phyloP scores from a whole-genome alignment of 1,139 yeast species.

The Geotrichum klebahnii region DNA sequence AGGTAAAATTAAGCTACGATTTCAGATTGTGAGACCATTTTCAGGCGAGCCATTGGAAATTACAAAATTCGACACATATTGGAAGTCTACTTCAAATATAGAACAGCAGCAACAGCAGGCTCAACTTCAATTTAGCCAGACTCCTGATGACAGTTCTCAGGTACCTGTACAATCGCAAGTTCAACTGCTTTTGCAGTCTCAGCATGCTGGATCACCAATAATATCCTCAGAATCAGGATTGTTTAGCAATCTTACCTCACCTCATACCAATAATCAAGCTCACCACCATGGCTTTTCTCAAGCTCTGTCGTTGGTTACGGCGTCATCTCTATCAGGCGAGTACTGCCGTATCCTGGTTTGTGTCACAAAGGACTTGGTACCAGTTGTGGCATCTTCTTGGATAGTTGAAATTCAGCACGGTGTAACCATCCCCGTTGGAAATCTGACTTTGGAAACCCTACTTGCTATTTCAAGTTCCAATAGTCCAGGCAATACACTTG shows the following conservation, averaged over 20 bases:
- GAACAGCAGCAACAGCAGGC: constrained; percentile 30
- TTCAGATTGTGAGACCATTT: constrained; percentile 86
- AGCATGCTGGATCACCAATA: constrained; percentile 12
- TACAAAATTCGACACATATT: constrained; percentile 89
- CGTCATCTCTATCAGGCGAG: constrained; percentile 82
- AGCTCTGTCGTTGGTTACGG: constrained; percentile 75
- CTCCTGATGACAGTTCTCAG: background rate
- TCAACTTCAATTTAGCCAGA: constrained; percentile 14
- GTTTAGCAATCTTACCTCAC: constrained; percentile 10
- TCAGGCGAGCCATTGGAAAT: constrained; percentile 81
- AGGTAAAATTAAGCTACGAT: constrained; percentile 74
- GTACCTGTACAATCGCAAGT: constrained; percentile 19
- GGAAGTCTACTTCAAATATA: constrained; percentile 75
- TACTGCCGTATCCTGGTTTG: constrained; percentile 70
- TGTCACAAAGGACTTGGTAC: constrained; percentile 75
- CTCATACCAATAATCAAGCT: constrained; percentile 9
- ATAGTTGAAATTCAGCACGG: constrained; percentile 54
- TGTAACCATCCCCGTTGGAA: constrained; percentile 49
- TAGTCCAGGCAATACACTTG: constrained; percentile 12
- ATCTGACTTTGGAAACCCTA: constrained; percentile 46
- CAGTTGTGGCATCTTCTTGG: constrained; percentile 76
- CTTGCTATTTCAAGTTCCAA: constrained; percentile 22
- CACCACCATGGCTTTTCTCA: constrained; percentile 30
- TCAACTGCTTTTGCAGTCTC: constrained; percentile 21
- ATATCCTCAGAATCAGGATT: background rate